Evolutionary conservation across 345 rosid species (phyloP), one percentile per base, ranked within the genome.

Genomic region (Boechera divaricarpa): DNA sequence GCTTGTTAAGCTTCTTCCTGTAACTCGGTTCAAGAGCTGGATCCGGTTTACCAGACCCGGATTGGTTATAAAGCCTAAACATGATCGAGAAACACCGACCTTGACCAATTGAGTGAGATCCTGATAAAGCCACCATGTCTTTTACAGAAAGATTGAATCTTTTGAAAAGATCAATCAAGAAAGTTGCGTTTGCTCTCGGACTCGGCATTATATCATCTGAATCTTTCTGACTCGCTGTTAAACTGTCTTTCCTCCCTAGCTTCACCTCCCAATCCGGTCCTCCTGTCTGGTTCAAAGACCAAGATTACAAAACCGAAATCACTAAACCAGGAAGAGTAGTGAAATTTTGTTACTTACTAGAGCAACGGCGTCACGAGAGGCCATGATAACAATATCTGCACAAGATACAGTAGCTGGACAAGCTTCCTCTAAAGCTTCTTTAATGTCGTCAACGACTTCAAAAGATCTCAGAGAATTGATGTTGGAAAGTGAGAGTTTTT

Each of bases 71-170:
- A 57, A 95, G 97, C 75, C 98, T 84, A 55, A 84, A 88, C 84
- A 91, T 79, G 72, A 95, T 77, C 0, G 99, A 95, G 70, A 95
- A 93, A 78, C 99, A 95, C 65, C 99, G 80, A 39, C 75, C 98
- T 77, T 93, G 74, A 35, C 98, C 99, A 2, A 93, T 88, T 1
- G 99, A 89, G 77, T 93, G 99, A 57, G 99, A 89, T 9, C 99
- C 99, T 0, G 99, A 95, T 66, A 95, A 96, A 70, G 97, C 98
- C 7, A 95, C 98, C 53, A 87, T 76, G 80, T 95, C 98, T 70
- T 82, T 85, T 5, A 84, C 81, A 0, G 98, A 93, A 42, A 95
- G 98, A 63, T 87, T 69, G 82, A 61, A 61, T 61, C 48, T 61
- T 61, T 61, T 2, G 66, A 61, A 61, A 1, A 61, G 66, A 61